These are phyloP conservation scores for Tolypocladium pustulatum DNA, from an alignment of 2,329 filamentous ascomycete genomes.

Conservation along the genomic window DNA sequence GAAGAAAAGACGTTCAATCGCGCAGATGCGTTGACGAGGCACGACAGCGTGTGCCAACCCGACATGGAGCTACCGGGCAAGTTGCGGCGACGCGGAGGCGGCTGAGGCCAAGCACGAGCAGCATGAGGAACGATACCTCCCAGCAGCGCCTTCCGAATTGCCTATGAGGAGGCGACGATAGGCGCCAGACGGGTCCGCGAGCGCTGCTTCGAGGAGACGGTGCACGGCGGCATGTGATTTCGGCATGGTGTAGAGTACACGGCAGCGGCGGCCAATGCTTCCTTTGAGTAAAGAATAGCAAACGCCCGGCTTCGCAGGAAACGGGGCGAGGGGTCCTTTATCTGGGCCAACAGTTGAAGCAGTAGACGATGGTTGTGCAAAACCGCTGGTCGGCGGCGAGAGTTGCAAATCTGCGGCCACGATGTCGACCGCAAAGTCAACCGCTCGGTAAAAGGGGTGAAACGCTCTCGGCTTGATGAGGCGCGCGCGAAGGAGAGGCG, in stretches of 20 bases:
- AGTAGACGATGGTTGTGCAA: neutral
- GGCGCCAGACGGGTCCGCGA: neutral
- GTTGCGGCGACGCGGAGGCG: constrained; percentile 25
- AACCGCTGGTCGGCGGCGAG: neutral
- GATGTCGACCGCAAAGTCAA: too few species aligned
- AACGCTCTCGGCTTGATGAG: neutral
- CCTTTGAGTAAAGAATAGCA: neutral
- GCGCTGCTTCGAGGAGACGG: neutral
- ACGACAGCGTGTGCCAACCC: constrained; percentile 90
- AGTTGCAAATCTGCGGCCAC: neutral
- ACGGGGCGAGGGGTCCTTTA: neutral
- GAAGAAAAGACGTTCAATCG: constrained; percentile 40
- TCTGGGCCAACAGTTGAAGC: neutral
- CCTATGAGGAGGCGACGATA: neutral
- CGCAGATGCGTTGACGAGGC: constrained; percentile 85
- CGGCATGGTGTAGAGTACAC: neutral
- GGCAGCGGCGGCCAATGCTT: neutral
- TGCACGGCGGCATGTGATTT: neutral
- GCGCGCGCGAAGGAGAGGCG: neutral
- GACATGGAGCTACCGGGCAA: constrained; percentile 73
- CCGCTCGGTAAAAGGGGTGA: neutral
- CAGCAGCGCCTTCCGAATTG: neutral
- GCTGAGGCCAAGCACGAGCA: constrained; percentile 3
- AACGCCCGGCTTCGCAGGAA: neutral
- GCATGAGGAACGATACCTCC: too few species aligned